Conservation (phyloP, 257 asterid genomes). For the Nicotiana obtusifolia region DNA sequence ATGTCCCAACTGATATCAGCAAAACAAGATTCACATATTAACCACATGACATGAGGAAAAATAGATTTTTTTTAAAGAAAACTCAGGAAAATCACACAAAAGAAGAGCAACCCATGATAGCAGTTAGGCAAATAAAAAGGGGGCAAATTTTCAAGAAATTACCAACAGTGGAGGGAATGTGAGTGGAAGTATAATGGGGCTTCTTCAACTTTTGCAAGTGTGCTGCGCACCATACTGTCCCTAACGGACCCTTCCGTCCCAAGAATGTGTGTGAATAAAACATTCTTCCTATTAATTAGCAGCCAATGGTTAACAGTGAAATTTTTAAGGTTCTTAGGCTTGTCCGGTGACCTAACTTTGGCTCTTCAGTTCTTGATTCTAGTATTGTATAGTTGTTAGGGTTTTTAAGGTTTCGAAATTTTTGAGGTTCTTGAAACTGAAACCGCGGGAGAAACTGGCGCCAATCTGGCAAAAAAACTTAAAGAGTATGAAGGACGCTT, state of each 20-base stretch:
- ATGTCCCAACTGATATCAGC: not conserved
- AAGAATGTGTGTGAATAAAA: conserved; percentile 76
- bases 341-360: not conserved
- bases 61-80: not conserved
- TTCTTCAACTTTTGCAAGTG: conserved; percentile 74
- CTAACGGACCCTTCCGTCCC: conserved; percentile 81
- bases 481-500: not conserved
- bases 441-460: conserved; percentile 14
- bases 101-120: not conserved
- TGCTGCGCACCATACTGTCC: conserved; percentile 96
- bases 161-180: conserved; percentile 72
- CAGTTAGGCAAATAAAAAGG: not conserved
- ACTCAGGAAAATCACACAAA: not conserved
- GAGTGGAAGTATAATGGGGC: conserved; percentile 55
- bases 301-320: not conserved
- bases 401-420: not conserved
- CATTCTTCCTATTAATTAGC: conserved; percentile 27
- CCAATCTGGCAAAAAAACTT: not conserved
- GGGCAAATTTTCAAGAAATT: not conserved
- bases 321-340: not conserved
- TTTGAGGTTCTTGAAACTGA: not conserved
- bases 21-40: not conserved
- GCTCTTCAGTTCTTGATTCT: not conserved
- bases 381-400: not conserved
- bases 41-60: not conserved